Conservation (phyloP, 345 rosid species). For the Linum trigynum region DNA sequence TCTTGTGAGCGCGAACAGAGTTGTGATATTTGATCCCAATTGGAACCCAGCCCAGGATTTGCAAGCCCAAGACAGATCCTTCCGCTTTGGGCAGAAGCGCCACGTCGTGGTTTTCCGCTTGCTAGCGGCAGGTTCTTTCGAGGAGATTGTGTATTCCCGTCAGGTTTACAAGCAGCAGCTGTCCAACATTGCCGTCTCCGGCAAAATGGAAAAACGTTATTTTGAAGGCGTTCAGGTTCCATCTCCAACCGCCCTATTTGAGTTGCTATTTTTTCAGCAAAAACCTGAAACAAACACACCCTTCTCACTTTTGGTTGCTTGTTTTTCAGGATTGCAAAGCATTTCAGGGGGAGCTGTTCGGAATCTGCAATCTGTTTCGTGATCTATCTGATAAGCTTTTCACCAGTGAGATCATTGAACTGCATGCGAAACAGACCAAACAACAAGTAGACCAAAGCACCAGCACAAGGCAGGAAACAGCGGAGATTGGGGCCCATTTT, state of each 20-base stretch:
- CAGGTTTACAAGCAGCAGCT: constrained; percentile 95
- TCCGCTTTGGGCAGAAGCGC: constrained; percentile 89
- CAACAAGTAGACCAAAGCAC: constrained; percentile 9
- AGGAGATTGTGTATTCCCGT: constrained; percentile 80
- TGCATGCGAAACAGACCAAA: constrained; percentile 32
- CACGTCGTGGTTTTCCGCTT: constrained; percentile 90
- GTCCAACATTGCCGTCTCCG: constrained; percentile 88
- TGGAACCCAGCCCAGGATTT: constrained; percentile 97
- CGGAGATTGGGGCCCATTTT: constrained; percentile 16
- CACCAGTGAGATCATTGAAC: constrained; percentile 71
- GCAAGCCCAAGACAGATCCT: constrained; percentile 92
- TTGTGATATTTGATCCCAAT: constrained; percentile 90
- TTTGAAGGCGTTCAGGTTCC: constrained; percentile 93
- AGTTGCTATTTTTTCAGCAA: background rate
- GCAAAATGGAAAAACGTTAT: constrained; percentile 86
- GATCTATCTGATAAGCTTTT: constrained; percentile 86
- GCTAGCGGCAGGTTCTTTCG: constrained; percentile 94
- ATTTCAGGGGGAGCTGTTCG: constrained; percentile 89
- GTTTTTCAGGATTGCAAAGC: constrained; percentile 75
- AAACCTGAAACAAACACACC: background rate
- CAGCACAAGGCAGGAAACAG: constrained; percentile 18
- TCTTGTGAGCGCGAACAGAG: constrained; percentile 93
- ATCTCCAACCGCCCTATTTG: background rate
- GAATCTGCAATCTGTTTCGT: constrained; percentile 81
- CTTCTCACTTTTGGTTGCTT: constrained; percentile 3